These are phyloP conservation scores for Gryganskiella cystojenkinii DNA, from an alignment of 192 early-diverging fungal species.

Conservation along the genomic window DNA sequence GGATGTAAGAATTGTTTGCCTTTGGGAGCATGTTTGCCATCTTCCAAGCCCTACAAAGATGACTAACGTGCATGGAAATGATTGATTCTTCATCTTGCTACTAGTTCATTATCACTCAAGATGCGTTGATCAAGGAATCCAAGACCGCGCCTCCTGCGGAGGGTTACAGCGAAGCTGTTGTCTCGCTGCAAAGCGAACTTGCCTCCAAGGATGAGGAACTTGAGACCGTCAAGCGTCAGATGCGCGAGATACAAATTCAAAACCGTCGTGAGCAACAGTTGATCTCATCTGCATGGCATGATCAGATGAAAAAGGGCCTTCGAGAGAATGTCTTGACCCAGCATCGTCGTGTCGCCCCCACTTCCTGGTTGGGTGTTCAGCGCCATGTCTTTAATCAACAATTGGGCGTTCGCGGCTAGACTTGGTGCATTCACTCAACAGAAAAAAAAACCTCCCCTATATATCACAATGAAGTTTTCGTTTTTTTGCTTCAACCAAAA, in stretches of 20 bases:
- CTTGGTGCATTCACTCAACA: no score
- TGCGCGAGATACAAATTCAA: constrained; percentile 77
- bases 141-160: constrained; percentile 33
- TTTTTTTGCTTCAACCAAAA: no score
- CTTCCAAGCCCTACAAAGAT: no score
- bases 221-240: constrained; percentile 63
- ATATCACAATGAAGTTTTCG: no score
- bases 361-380: constrained; percentile 53
- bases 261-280: constrained; percentile 81
- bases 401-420: constrained; percentile 34
- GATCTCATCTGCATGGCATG: constrained; percentile 87
- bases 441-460: no score
- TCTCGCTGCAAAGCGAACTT: constrained; percentile 63
- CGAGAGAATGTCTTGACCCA: constrained; percentile 62
- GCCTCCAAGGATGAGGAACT: constrained; percentile 56
- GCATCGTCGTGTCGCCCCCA: constrained; percentile 34
- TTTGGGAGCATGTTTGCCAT: no score
- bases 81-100: constrained; percentile 44
- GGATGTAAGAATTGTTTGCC: constrained; percentile 12
- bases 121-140: constrained; percentile 49
- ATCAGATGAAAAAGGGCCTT: constrained; percentile 58
- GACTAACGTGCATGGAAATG: constrained; percentile 37
- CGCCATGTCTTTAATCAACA: constrained; percentile 52
- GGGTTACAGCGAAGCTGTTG: constrained; percentile 66
- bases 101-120: constrained; percentile 60